phyloP scores from a whole-genome alignment of 768 basidiomycete genomes.

The Tricholoma furcatifolium region DNA sequence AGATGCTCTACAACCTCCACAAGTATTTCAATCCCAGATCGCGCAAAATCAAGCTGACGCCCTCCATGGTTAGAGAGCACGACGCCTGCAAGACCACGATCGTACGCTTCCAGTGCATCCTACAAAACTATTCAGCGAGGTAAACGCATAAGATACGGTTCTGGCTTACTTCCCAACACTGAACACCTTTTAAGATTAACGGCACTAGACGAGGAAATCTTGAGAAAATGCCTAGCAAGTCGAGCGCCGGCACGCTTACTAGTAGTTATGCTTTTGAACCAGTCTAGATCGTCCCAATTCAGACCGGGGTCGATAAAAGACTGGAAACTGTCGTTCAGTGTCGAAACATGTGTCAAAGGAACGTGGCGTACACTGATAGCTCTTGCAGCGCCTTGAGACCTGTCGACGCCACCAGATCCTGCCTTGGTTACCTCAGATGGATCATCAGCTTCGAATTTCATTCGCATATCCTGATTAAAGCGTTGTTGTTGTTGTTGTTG shows the following conservation, averaged over 20 bases:
- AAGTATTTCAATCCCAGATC: slow-evolving; percentile 88
- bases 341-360: neutral
- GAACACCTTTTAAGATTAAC: slow-evolving; percentile 86
- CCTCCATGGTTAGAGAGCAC: slow-evolving; percentile 90
- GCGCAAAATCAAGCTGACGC: slow-evolving; percentile 74
- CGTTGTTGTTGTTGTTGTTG: neutral
- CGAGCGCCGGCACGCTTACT: slow-evolving; percentile 30
- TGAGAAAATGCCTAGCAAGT: slow-evolving; percentile 31
- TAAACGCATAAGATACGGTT: neutral
- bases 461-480: slow-evolving; percentile 75
- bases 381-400: slow-evolving; percentile 88
- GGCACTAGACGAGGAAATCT: slow-evolving; percentile 57
- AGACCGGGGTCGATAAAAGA: slow-evolving; percentile 94
- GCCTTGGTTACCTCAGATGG: slow-evolving; percentile 53
- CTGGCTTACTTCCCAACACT: slow-evolving; percentile 68
- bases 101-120: slow-evolving; percentile 86
- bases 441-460: slow-evolving; percentile 88
- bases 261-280: slow-evolving; percentile 78
- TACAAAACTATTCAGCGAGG: slow-evolving; percentile 19
- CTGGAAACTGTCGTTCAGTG: slow-evolving; percentile 29
- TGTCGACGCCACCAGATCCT: slow-evolving; percentile 61
- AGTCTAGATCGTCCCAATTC: slow-evolving; percentile 81
- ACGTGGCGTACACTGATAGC: slow-evolving; percentile 75
- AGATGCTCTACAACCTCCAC: slow-evolving; percentile 81
- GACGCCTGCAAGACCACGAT: slow-evolving; percentile 67